These are phyloP conservation scores for Podospora bellae-mahoneyi DNA, from an alignment of 495 filamentous ascomycete species.

Conservation along the genomic window DNA sequence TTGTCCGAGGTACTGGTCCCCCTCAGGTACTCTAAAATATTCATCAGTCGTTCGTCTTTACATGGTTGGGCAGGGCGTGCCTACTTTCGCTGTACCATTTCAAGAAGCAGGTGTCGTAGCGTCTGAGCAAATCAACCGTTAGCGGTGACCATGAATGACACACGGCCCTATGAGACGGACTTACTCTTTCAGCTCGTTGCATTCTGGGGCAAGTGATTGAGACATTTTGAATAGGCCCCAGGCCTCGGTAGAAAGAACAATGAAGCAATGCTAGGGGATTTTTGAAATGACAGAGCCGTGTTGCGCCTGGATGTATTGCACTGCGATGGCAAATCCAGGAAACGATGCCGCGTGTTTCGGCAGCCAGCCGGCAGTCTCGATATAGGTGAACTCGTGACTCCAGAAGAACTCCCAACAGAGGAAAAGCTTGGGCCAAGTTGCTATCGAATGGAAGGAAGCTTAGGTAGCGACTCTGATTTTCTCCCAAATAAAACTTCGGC, in stretches of 20 bases:
- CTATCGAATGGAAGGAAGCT: background rate
- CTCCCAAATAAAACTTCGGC: background rate
- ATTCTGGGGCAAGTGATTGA: slow-evolving; percentile 60
- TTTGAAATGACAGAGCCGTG: background rate
- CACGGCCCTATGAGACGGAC: slow-evolving; percentile 29
- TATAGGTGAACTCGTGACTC: background rate
- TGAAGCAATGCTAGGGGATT: background rate
- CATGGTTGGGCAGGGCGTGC: slow-evolving; percentile 26
- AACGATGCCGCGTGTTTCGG: background rate
- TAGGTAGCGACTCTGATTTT: background rate
- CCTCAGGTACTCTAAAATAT: slow-evolving; percentile 70
- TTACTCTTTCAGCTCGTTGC: slow-evolving; percentile 87
- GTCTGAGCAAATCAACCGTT: slow-evolving; percentile 45
- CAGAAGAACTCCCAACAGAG: background rate
- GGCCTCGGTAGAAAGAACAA: background rate
- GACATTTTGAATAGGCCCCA: slow-evolving; percentile 42
- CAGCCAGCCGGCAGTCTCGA: background rate
- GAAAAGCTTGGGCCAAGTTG: background rate
- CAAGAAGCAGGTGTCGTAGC: slow-evolving; percentile 88
- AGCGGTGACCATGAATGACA: background rate
- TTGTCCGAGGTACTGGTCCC: slow-evolving; percentile 63
- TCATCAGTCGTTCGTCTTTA: background rate
- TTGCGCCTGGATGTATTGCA: background rate
- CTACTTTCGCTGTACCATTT: slow-evolving; percentile 96
- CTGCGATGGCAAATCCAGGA: background rate